Evolutionary conservation across 257 asterid genomes (phyloP).

Genomic region (Lavandula angustifolia): DNA sequence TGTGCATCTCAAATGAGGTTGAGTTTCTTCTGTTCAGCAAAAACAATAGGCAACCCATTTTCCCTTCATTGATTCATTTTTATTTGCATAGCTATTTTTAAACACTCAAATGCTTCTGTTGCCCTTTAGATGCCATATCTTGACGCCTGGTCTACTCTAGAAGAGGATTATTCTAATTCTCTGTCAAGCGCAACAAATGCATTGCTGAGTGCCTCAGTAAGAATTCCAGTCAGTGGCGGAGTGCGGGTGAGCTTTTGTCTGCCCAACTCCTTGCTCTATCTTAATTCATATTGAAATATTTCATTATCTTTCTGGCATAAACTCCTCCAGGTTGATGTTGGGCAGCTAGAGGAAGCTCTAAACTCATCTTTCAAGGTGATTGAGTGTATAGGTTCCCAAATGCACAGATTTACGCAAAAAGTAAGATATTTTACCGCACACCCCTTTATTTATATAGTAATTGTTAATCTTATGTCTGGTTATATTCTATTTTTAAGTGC

Average conservation of each 20-base stretch:
- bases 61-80: slow-evolving; percentile 10
- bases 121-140: slow-evolving; percentile 62
- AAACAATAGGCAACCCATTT: background rate
- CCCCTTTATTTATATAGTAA: no score
- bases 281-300: background rate
- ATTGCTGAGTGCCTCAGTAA: slow-evolving; percentile 57
- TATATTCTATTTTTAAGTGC: no score
- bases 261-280: background rate
- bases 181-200: slow-evolving; percentile 53
- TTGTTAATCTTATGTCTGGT: no score
- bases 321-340: slow-evolving; percentile 43
- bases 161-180: slow-evolving; percentile 57
- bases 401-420: slow-evolving; percentile 46
- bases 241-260: slow-evolving; percentile 52
- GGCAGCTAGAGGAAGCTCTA: slow-evolving; percentile 56
- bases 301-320: slow-evolving; percentile 11
- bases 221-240: slow-evolving; percentile 64
- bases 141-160: slow-evolving; percentile 66
- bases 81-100: background rate
- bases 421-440: slow-evolving; percentile 33
- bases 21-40: background rate
- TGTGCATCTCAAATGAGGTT: background rate
- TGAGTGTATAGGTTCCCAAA: slow-evolving; percentile 44
- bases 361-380: slow-evolving; percentile 57
- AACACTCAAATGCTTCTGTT: background rate